Evolutionary conservation across 2,329 filamentous ascomycete genomes (phyloP), one percentile per base, ranked within the genome.

Genomic region (Neofusicoccum cordaticola): DNA sequence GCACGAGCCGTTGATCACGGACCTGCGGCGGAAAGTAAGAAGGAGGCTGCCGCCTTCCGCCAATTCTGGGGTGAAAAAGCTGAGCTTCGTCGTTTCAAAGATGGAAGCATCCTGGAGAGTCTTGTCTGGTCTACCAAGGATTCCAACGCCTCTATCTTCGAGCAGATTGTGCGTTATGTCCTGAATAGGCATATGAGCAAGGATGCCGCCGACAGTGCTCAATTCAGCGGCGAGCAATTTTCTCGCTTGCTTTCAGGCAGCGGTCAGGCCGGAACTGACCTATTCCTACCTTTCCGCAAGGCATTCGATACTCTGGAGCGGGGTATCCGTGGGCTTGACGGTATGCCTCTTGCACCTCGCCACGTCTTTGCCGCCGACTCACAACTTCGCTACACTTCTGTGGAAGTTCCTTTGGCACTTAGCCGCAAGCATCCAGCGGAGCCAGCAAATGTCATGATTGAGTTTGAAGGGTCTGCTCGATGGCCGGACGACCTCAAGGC

Each of bases 31-130:
- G 93, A 98, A 73, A 86, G 95, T 66, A 93, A 94, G 76, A 88
- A 90, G 68, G 91, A 92, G 68, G 90, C 93, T 27, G 87, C 88
- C 9, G 84, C 84, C 37, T 99, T 97, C 76, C 90, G 92, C 41
- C 86, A 89, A 39, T 98, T 99, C 74, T 99, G 96, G 95, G 95
- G 94, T 6, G 90, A 94, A 9, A 96, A 95, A 75, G 87, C 95
- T 1, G 95, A 99, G 76, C 83, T 99, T 51, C 87, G 95, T 68
- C 90, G 95, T 19, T 99, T 99, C 82, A 96, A 93, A 71, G 93
- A 98, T 72, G 95, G 95, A 22, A 94, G 90, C 70, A 97, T 99
- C 69, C 84, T 93, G 8, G 96, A 99, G 77, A 97, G 91, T 72
- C 82, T 98, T 35, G 89, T 96, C 19, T 99, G 95, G 95, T 83